Base-by-base conservation (phyloP, 164 flowering plant species). In the Umbilicus rupestris region DNA sequence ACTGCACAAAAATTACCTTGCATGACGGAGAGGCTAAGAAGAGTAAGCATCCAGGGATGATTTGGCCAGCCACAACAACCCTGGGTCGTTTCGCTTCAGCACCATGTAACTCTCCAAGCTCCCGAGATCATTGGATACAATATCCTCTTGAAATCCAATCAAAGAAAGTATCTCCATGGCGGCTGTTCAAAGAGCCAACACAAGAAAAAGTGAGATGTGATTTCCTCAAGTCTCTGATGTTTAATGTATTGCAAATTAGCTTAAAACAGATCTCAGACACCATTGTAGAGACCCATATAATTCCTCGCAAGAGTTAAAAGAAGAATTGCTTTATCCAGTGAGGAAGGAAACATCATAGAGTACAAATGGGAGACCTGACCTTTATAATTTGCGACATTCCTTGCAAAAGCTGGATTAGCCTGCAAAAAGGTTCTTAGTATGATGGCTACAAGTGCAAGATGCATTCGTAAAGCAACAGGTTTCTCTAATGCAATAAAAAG, bases 61-160 rank as follows among this genome's bases (percentile, higher is more conserved):
- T 74, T 90, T 93, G 20, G 85, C 98, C 45, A 93, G 95, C 97
- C 98, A 93, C 70, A 89, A 71, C 45, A 90, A 71, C 50, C 92
- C 98, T 0, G 93, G 97, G 70, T 91, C 99, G 59, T 87, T 83
- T 64, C 96, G 81, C 76, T 85, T 91, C 75, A 94, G 59, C 66
- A 89, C 89, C 70, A 94, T 65, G 63, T 78, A 91, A 14, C 87
- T 73, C 70, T 89, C 96, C 7, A 71, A 67, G 58, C 68, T 81
- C 31, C 96, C 96, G 10, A 76, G 68, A 59, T 81, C 87, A 30
- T 81, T 83, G 1, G 30, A 59, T 19, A 81, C 73, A 14, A 77
- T 68, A 45, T 91, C 92, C 76, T 91, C 97, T 24, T 11, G 69
- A 72, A 94, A 94, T 37, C 99, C 97, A 63, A 89, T 70, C 78